Percentiles rank a stretch among this genome's conserved stretches.
Conservation (phyloP, 1,284 basidiomycete species). For the Fistulinella cinereoalba region DNA sequence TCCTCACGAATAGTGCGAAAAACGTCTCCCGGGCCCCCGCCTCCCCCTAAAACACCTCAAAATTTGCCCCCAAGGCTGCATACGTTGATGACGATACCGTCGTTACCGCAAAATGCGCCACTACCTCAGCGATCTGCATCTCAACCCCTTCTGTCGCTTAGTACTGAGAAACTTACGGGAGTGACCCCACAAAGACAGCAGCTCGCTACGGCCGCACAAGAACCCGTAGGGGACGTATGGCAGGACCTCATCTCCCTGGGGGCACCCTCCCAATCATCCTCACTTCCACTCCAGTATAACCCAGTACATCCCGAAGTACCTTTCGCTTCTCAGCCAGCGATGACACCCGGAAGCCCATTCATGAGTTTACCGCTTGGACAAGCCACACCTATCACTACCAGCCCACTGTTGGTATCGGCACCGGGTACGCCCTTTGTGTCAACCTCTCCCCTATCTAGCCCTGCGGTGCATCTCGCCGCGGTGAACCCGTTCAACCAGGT, state of each 20-base stretch:
- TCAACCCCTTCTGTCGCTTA: slow-evolving; percentile 28
- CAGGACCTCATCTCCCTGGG: slow-evolving; percentile 53
- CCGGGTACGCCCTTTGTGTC: slow-evolving; percentile 6
- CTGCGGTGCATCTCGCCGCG: slow-evolving; percentile 8
- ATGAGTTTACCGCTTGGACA: slow-evolving; percentile 12
- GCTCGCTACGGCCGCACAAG: slow-evolving; percentile 12
- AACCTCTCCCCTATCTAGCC: slow-evolving; percentile 11
- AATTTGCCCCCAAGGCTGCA: slow-evolving; percentile 22
- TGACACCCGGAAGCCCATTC: slow-evolving; percentile 22
- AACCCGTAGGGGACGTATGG: slow-evolving; percentile 41
- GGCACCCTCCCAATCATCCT: slow-evolving; percentile 42
- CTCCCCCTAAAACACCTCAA: slow-evolving; percentile 30
- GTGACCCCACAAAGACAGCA: slow-evolving; percentile 12
- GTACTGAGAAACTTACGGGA: slow-evolving; percentile 14
- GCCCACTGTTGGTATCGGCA: slow-evolving; percentile 5
- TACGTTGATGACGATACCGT: slow-evolving; percentile 7
- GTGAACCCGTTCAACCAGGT: slow-evolving; percentile 24
- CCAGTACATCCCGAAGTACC: slow-evolving; percentile 1
- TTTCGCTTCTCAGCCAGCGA: neutral
- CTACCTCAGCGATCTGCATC: slow-evolving; percentile 29
- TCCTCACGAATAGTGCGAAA: slow-evolving; percentile 8
- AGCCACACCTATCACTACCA: slow-evolving; percentile 2
- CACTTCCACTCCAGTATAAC: slow-evolving; percentile 53
- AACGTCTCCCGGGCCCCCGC: slow-evolving; percentile 25
- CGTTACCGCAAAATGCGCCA: neutral